Percentiles rank a stretch among this genome's conserved stretches.
Conservation (phyloP, 169 alveolate genomes). For the Plasmodium reichenowi region DNA sequence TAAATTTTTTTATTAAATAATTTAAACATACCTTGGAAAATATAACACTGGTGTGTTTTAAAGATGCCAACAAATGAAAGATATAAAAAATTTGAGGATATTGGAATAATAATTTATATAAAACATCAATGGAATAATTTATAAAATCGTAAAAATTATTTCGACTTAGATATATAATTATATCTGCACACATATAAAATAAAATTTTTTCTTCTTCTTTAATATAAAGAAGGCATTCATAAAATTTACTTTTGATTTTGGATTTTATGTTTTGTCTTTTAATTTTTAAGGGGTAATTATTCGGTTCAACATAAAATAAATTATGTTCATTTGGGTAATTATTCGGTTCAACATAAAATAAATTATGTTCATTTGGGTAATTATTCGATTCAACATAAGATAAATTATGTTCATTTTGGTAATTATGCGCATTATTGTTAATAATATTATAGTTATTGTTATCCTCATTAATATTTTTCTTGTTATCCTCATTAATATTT, state of each 20-base stretch:
- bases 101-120: constrained; percentile 64
- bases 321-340: not conserved
- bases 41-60: constrained; percentile 42
- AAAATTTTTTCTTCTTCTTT: constrained; percentile 49
- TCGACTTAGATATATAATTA: constrained; percentile 28
- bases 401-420: not conserved
- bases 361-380: not conserved
- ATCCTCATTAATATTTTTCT: not conserved
- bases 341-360: not conserved
- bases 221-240: constrained; percentile 17
- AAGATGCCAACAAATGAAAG: constrained; percentile 57
- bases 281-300: not conserved
- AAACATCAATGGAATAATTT: constrained; percentile 47
- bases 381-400: not conserved
- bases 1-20: constrained; percentile 44
- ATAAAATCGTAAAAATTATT: constrained; percentile 47
- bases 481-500: not conserved
- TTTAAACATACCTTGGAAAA: constrained; percentile 56
- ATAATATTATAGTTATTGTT: not conserved
- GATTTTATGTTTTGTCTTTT: too few relatives aligned
- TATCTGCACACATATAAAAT: constrained; percentile 51
- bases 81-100: constrained; percentile 66
- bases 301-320: not conserved
- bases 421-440: not conserved
- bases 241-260: constrained; percentile 1